Evolutionary conservation across 2,329 filamentous ascomycete species (phyloP).

Genomic region (Graphilbum sp.): DNA sequence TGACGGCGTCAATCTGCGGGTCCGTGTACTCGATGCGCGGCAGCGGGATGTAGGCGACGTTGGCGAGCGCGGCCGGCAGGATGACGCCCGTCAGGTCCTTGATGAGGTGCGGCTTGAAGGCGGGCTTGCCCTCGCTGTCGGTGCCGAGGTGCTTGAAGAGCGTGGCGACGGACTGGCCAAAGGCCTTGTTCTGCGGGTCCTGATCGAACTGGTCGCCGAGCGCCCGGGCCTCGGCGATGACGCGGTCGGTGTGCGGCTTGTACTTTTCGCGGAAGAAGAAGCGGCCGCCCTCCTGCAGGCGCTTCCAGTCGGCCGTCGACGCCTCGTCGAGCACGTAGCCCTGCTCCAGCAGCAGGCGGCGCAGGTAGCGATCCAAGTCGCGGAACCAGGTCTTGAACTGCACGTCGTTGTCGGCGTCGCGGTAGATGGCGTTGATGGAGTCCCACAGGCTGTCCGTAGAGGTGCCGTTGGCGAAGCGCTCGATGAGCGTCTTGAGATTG

Average conservation of each 20-base stretch:
- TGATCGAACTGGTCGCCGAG: slow-evolving; percentile 75
- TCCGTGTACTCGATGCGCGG: slow-evolving; percentile 91
- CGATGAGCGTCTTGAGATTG: slow-evolving; percentile 73
- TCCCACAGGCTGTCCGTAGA: slow-evolving; percentile 76
- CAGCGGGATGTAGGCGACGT: slow-evolving; percentile 76
- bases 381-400: slow-evolving; percentile 87
- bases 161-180: slow-evolving; percentile 60
- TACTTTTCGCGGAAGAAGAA: slow-evolving; percentile 84
- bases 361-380: slow-evolving; percentile 58
- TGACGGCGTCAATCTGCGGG: slow-evolving; percentile 64
- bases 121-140: slow-evolving; percentile 65
- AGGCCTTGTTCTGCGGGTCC: slow-evolving; percentile 72
- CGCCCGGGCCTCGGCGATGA: slow-evolving; percentile 84
- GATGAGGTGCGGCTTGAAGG: slow-evolving; percentile 83
- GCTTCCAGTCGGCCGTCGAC: slow-evolving; percentile 68
- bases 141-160: slow-evolving; percentile 80
- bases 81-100: slow-evolving; percentile 83
- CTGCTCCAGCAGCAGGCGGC: slow-evolving; percentile 71
- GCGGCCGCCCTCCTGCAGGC: slow-evolving; percentile 68
- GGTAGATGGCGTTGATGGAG: slow-evolving; percentile 71
- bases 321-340: slow-evolving; percentile 77
- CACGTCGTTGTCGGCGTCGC: slow-evolving; percentile 69
- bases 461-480: slow-evolving; percentile 91
- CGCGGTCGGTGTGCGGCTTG: slow-evolving; percentile 64
- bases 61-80: slow-evolving; percentile 66